Evolutionary conservation across 2,329 filamentous ascomycete species (phyloP), one percentile per base, ranked within the genome.

Genomic region (Penicillium corylophilum): DNA sequence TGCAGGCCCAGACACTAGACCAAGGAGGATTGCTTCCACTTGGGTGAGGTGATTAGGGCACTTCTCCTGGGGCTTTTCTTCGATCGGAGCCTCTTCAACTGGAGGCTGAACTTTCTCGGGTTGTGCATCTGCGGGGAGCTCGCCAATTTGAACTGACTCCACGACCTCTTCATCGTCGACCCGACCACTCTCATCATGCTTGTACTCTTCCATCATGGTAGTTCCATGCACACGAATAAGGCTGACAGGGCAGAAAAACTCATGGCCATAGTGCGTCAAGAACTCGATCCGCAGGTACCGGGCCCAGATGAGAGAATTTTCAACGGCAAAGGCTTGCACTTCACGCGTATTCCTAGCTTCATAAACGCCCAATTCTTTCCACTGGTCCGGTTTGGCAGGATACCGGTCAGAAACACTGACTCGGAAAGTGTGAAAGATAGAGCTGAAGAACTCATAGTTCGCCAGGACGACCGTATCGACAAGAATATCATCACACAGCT

Each of bases 381-480:
- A 99, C 62, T 94, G 90, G 44, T 96, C 92, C 50, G 83, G 73
- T 71, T 96, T 97, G 48, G 94, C 89, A 0, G 94, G 94, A 71
- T 96, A 97, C 50, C 90, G 85, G 74, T 97, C 94, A 51, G 92
- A 95, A 43, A 96, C 93, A 68, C 90, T 95, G 61, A 97, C 85
- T 46, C 89, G 83, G 70, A 99, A 96, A 43, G 86, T 88, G 47
- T 91, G 87, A 63, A 97, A 89, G 82, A 95, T 96, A 68, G 91
- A 96, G 49, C 91, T 96, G 77, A 99, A 99, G 77, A 99, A 99
- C 71, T 99, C 94, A 64, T 95, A 99, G 70, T 99, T 99, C 55
- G 93, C 94, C 48, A 99, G 80, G n/a, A 97, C 94, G 36, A 99
- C 80, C 0, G 94, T 99, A 68, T 99, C 94, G 52, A 99, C 88